These are phyloP conservation scores for Debaryomyces tyrocola DNA, from an alignment of 805 yeast species.

Conservation along the genomic window DNA sequence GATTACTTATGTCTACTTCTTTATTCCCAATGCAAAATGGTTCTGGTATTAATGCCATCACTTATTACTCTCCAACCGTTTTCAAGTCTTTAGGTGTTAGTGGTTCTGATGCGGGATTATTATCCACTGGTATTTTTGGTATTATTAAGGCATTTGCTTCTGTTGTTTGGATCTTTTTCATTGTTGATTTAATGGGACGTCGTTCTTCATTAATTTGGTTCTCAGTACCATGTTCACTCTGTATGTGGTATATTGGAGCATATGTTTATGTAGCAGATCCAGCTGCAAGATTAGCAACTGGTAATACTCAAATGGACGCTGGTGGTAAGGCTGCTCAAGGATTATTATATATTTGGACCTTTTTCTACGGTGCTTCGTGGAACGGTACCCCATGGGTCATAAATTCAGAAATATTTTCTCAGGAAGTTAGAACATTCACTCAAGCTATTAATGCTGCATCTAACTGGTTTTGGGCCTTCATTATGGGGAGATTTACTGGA, in stretches of 20 bases:
- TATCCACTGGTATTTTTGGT: conserved; percentile 56
- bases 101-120: conserved; percentile 45
- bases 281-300: conserved; percentile 17
- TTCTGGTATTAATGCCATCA: conserved; percentile 50
- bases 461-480: conserved; percentile 52
- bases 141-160: conserved; percentile 47
- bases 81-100: conserved; percentile 50
- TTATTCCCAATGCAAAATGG: conserved; percentile 46
- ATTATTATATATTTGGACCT: conserved; percentile 47
- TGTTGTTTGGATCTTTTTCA: conserved; percentile 43
- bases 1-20: conserved; percentile 38
- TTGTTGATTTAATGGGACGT: conserved; percentile 50
- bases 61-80: conserved; percentile 54
- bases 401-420: conserved; percentile 48
- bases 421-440: conserved; percentile 41
- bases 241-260: conserved; percentile 51
- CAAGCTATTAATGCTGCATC: conserved; percentile 45
- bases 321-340: conserved; percentile 46
- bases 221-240: conserved; percentile 39
- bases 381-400: conserved; percentile 49
- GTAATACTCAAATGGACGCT: conserved; percentile 21
- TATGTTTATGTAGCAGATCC: conserved; percentile 38
- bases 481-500: conserved; percentile 47
- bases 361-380: conserved; percentile 45
- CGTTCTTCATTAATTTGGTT: conserved; percentile 40